A percentile compares a stretch with the other conserved stretches of the same genome.
Evolutionary conservation across 495 filamentous ascomycete genomes (phyloP).

Genomic region (Aspergillus conjunctus): DNA sequence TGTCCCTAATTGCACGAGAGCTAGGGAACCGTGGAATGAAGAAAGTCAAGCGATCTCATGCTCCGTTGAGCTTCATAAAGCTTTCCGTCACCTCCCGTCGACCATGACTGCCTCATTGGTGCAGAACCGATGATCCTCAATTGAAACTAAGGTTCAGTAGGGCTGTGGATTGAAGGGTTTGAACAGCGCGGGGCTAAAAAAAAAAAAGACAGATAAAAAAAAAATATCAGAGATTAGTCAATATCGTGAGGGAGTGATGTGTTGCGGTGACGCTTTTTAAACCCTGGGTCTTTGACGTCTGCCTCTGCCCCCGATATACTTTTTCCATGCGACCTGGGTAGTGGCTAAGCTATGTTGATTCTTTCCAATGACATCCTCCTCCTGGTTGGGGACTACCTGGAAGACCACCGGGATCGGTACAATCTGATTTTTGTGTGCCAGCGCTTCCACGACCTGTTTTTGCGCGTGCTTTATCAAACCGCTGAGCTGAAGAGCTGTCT

Average conservation of each 20-base stretch:
- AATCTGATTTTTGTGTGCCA: conserved; percentile 37
- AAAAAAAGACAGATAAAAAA: neutral
- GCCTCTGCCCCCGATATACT: neutral
- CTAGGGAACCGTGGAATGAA: conserved; percentile 18
- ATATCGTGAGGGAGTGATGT: neutral
- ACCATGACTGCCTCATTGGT: conserved; percentile 12
- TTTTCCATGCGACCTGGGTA: conserved; percentile 3
- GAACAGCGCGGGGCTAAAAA: neutral
- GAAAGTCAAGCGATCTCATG: conserved; percentile 22
- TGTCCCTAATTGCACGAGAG: neutral
- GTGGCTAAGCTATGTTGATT: neutral
- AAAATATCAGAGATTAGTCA: neutral
- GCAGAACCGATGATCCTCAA: conserved; percentile 7
- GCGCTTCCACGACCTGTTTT: conserved; percentile 37
- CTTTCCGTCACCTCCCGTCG: conserved; percentile 21
- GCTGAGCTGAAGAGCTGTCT: conserved; percentile 26
- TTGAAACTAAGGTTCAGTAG: conserved; percentile 5
- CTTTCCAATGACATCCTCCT: conserved; percentile 39
- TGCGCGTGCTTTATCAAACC: conserved; percentile 30
- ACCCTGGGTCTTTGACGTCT: neutral
- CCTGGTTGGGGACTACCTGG: conserved; percentile 35
- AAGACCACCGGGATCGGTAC: conserved; percentile 33
- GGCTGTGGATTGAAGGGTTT: conserved; percentile 11
- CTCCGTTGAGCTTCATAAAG: conserved; percentile 17
- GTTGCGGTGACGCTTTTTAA: neutral